phyloP scores from a whole-genome alignment of 2,329 filamentous ascomycete genomes.

The Penicillium verrucosum region DNA sequence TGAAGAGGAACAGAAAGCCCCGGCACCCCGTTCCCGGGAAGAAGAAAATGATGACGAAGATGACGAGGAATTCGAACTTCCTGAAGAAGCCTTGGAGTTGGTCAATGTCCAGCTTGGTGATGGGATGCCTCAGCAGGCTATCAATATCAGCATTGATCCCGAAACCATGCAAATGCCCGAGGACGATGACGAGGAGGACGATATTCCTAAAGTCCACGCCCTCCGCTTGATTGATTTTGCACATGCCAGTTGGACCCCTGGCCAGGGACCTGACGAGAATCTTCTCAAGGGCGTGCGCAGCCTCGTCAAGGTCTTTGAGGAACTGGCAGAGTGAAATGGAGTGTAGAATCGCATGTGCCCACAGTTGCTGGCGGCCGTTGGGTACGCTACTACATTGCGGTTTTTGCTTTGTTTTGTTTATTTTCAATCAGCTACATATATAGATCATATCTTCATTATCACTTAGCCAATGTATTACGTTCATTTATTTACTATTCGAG shows the following conservation, averaged over 20 bases:
- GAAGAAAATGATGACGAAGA: conserved; percentile 30
- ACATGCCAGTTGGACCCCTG: conserved; percentile 79
- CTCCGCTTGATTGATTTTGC: conserved; percentile 96
- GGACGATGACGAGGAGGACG: conserved; percentile 55
- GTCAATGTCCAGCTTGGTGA: conserved; percentile 31
- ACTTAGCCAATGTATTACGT: background rate
- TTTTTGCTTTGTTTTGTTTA: background rate
- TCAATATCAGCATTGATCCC: conserved; percentile 37
- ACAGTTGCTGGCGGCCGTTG: conserved; percentile 30
- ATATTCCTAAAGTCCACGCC: conserved; percentile 65
- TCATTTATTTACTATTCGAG: background rate
- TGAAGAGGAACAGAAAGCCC: conserved; percentile 42
- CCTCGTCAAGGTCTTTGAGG: conserved; percentile 66
- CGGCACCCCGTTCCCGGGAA: conserved; percentile 27
- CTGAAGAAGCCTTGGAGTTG: conserved; percentile 31
- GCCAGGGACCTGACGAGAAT: conserved; percentile 83
- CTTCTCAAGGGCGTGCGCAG: conserved; percentile 69
- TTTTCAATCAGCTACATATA: background rate
- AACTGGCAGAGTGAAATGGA: conserved; percentile 47
- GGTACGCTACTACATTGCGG: background rate
- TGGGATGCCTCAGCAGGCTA: conserved; percentile 29
- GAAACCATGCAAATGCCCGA: conserved; percentile 45
- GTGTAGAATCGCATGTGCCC: conserved; percentile 3
- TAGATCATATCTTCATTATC: background rate
- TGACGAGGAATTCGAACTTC: conserved; percentile 29